Evolutionary conservation across 208 protist species (phyloP).

Genomic region (Leishmania arabica): DNA sequence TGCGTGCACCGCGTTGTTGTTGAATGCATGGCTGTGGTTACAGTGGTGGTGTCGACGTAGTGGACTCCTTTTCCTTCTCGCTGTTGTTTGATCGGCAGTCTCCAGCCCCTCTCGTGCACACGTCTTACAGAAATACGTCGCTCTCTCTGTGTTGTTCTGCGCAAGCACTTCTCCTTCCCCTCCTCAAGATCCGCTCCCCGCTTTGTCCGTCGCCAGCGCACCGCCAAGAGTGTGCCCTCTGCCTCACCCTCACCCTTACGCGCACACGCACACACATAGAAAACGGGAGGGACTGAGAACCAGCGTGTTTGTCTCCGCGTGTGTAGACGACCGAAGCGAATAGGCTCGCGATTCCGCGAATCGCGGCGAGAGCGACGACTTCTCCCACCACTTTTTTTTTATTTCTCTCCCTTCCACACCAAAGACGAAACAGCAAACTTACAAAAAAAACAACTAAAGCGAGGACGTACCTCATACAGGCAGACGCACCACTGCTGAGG

Average conservation of each 20-base stretch:
- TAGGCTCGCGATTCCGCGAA: neutral
- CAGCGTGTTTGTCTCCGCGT: neutral
- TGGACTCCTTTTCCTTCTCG: neutral
- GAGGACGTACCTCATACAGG: neutral
- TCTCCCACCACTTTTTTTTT: neutral
- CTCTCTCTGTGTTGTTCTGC: neutral
- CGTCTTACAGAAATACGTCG: neutral
- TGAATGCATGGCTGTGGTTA: neutral
- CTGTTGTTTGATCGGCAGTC: neutral
- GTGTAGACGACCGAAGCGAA: neutral
- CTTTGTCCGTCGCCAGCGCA: neutral
- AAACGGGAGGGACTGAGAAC: neutral
- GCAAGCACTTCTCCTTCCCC: neutral
- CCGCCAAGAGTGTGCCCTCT: too few species aligned
- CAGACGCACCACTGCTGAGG: neutral
- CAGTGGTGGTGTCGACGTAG: neutral
- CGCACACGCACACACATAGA: neutral
- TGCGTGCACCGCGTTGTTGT: neutral
- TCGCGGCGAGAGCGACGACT: neutral
- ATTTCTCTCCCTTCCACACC: neutral
- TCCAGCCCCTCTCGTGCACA: neutral
- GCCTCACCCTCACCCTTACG: too few species aligned
- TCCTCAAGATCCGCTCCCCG: neutral
- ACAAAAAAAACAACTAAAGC: neutral
- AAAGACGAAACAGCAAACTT: neutral